Evolutionary conservation across 2,329 filamentous ascomycete species (phyloP), one percentile per base, ranked within the genome.

Genomic region (Verticillium dahliae): DNA sequence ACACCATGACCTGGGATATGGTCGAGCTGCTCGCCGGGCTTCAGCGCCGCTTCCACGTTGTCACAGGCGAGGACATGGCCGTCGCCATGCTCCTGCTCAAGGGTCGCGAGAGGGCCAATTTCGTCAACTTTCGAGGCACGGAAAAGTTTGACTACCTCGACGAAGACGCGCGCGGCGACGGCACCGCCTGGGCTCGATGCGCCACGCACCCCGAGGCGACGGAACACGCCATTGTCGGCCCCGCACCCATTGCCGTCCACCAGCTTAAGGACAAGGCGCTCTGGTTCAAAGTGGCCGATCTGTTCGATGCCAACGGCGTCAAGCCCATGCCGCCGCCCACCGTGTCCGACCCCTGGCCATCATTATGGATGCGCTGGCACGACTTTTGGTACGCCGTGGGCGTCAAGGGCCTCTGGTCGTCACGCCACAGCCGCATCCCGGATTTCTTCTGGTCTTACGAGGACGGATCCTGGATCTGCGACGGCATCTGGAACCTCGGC

Each of bases 1-100:
- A 74, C 65, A 73, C 72, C 18, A 61, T 69, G 4, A 72, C 71
- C 4, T 73, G 72, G 71, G 72, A 73, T 57, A 67, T 73, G 67
- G 66, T 73, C 6, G 65, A 70, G 59, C 60, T 70, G 18, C 60
- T 74, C 2, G 62, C 66, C 6, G 57, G 57, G 11, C 65, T 74
- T 14, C 72, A 74, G 60, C 59, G 62, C 33, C 60, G 62, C 55
- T 66, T 67, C 62, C 60, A 66, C 18, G 67, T 72, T 1, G 60
- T 73, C 14, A 68, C 69, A 9, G 70, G 71, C 18, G 71, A 73
- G 60, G 71, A 73, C 60, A 70, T 71, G 66, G 66, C 69, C 1
- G 61, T 71, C 13, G 67, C 69, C 1, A 65, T 67, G n/a, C 66
- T 73, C 14, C 67, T 73, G 65, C 64, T 71, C 15, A 67, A 69